Evolutionary conservation across 768 basidiomycete genomes (phyloP), one percentile per base, ranked within the genome.

Genomic region (Psilocybe azurescens): DNA sequence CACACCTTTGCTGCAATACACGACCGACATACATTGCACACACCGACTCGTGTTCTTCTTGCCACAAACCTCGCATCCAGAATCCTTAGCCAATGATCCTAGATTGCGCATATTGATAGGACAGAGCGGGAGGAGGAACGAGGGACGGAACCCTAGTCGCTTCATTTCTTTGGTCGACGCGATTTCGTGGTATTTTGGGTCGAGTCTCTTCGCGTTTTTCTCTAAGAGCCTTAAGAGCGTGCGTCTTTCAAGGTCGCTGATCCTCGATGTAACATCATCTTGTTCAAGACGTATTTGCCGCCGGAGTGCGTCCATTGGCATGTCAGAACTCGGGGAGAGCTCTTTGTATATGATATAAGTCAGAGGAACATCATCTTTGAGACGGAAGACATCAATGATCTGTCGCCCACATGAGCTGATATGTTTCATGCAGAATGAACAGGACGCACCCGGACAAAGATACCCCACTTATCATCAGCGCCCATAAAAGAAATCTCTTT

Each of bases 41-140:
- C 81, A 83, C 29, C 73, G 66, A 50, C 68, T 76, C n/a, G 64
- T 64, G 7, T 69, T 71, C 53, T 67, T 72, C 53, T 75, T 73
- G 1, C 80, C 78, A 52, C 81, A 83, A 0, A 81, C 67, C 10
- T 71, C 74, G 55, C 80, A 82, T 2, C 79, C 78, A 33, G 68
- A 47, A 29, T 74, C 72, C 49, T 62, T 69, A n/a, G 71, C 77
- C 16, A 82, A 65, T 46, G 70, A 75, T 8, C 76, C 80, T 18
- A 81, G 62, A 30, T 76, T 77, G 16, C 71, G 69, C 72, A 75
- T 75, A 39, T 63, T 69, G 10, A 81, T 63, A 0, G 76, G 77
- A 18, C 75, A 74, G 11, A 80, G 65, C 0, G 78, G 80, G 29
- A 83, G 70, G 3, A 79, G 20, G 55, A 81, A 78, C 3, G 79